Evolutionary conservation across 768 basidiomycete genomes (phyloP), one percentile per base, ranked within the genome.

Genomic region (Lactarius sanguifluus): DNA sequence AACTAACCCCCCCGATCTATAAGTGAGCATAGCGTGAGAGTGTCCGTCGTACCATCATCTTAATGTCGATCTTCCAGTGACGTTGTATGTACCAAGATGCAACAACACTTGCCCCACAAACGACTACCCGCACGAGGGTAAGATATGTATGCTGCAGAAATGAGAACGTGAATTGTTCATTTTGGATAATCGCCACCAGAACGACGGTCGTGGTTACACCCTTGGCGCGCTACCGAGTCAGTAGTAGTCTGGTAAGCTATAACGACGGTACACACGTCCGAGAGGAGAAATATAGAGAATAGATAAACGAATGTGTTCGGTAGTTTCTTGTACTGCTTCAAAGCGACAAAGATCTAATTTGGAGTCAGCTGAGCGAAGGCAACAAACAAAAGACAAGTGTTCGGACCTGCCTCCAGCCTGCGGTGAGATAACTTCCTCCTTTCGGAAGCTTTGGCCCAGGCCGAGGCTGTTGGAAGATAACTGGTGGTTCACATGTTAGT

Each of bases 281-380:
- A 87, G 18, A 94, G 82, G n/a, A 92, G 80, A 80, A 91, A 92
- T 77, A 86, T 90, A 0, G 86, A 78, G 60, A 90, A 79, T 0
- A 94, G 80, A 75, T 94, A 96, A 60, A 86, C 81, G 74, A 94
- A 94, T 1, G 92, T 95, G 75, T 89, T 84, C 0, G 92, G 92
- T 1, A 93, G 81, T 72, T 86, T 81, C 75, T 85, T 89, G 76
- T 89, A 92, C 67, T 93, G 86, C 72, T 86, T 88, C 66, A 83
- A 72, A 1, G 91, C 90, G 16, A 81, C 78, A 87, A 91, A 94
- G 59, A 94, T 91, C 88, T 92, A 68, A 3, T 66, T 66, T 34
- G 55, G 32, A 58, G 54, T 57, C 18, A 56, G 40, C 32, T 57
- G 23, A 56, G 45, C n/a, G 3, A 9, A 2, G 64, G 30, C 9